phyloP scores from a whole-genome alignment of 1,139 yeast genomes.

The Saccharomycopsis hybrid region DNA sequence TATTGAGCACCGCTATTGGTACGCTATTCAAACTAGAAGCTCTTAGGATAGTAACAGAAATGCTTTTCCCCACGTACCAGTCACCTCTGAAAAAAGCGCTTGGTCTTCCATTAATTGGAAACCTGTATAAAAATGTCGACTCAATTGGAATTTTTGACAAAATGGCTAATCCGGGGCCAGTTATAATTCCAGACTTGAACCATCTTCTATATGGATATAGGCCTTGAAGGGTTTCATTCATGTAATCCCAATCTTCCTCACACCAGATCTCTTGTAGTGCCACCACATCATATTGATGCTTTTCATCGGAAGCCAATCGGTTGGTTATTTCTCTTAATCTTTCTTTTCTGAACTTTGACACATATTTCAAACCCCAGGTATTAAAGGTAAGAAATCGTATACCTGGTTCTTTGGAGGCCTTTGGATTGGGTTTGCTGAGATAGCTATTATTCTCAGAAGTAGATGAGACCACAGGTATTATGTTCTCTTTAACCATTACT shows the following conservation, averaged over 20 bases:
- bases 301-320: slow-evolving; percentile 40
- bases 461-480: too few relatives aligned
- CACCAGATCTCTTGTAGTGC: slow-evolving; percentile 96
- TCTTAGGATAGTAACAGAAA: slow-evolving; percentile 65
- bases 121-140: slow-evolving; percentile 70
- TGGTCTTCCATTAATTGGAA: slow-evolving; percentile 91
- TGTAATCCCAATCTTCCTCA: slow-evolving; percentile 68
- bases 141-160: slow-evolving; percentile 80
- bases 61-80: slow-evolving; percentile 93
- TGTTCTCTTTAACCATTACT: too few relatives aligned
- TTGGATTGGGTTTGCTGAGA: background rate
- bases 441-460: too few relatives aligned
- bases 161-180: slow-evolving; percentile 92
- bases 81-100: slow-evolving; percentile 93
- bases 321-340: slow-evolving; percentile 73
- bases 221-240: slow-evolving; percentile 40
- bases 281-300: slow-evolving; percentile 65
- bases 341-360: slow-evolving; percentile 59
- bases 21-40: slow-evolving; percentile 41
- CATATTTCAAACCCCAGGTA: slow-evolving; percentile 86
- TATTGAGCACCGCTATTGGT: slow-evolving; percentile 74
- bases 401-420: slow-evolving; percentile 8
- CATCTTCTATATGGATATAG: slow-evolving; percentile 60
- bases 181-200: slow-evolving; percentile 74
- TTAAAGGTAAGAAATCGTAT: slow-evolving; percentile 59